phyloP scores from a whole-genome alignment of 371 early-diverging fungal genomes.

The Mortierella sp. region DNA sequence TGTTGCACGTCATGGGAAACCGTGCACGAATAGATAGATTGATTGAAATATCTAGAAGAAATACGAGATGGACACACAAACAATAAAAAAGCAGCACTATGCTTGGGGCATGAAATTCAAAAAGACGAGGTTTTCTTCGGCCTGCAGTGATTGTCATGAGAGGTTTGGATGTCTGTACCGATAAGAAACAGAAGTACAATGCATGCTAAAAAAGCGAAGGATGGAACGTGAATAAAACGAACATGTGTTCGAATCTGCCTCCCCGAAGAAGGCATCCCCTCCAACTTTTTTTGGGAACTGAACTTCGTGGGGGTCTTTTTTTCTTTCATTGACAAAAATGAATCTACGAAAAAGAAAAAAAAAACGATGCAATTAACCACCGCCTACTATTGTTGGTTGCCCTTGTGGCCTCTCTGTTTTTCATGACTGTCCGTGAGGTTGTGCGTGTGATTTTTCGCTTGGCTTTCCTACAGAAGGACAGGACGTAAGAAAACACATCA shows the following conservation, averaged over 20 bases:
- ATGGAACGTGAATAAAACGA: slow-evolving; percentile 1
- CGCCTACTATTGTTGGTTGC: neutral
- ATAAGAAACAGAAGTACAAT: neutral
- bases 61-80: neutral
- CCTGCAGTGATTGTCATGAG: neutral
- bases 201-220: neutral
- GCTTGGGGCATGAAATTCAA: neutral
- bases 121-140: too few species aligned
- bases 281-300: neutral
- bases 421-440: neutral
- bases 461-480: neutral
- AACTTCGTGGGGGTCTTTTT: neutral
- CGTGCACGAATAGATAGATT: slow-evolving; percentile 3
- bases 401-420: neutral
- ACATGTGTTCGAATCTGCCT: slow-evolving; percentile 1
- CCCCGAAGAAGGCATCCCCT: neutral
- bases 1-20: neutral
- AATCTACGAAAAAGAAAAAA: neutral
- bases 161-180: neutral
- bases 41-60: neutral
- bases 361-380: neutral
- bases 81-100: neutral
- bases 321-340: neutral
- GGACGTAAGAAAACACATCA: neutral
- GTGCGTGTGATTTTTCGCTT: neutral